Conservation (phyloP, 345 rosid genomes). For the Pistacia vera region DNA sequence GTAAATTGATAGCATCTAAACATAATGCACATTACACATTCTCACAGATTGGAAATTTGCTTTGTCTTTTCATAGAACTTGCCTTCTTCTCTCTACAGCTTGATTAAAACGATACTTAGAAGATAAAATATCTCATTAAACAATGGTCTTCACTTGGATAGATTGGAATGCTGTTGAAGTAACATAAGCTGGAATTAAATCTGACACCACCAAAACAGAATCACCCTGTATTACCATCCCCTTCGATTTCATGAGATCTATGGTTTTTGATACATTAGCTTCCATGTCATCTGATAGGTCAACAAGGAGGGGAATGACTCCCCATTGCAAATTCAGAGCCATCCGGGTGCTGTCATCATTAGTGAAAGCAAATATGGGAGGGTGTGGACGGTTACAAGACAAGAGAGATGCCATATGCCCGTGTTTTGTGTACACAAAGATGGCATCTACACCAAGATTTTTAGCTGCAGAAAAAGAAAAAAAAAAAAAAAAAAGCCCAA, state of each 20-base stretch:
- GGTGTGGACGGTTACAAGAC: slow-evolving; percentile 72
- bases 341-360: slow-evolving; percentile 40
- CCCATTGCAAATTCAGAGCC: slow-evolving; percentile 78
- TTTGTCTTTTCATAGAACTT: not conserved
- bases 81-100: not conserved
- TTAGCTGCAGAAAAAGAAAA: slow-evolving; percentile 43
- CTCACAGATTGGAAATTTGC: not conserved
- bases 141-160: slow-evolving; percentile 58
- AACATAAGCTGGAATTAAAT: slow-evolving; percentile 40
- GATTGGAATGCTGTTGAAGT: slow-evolving; percentile 47
- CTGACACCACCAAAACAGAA: slow-evolving; percentile 58
- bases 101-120: not conserved
- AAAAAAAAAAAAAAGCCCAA: not conserved
- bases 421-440: slow-evolving; percentile 67
- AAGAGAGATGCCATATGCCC: slow-evolving; percentile 75
- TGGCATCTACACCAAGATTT: slow-evolving; percentile 64
- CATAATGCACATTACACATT: too few species aligned
- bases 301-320: slow-evolving; percentile 52
- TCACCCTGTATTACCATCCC: slow-evolving; percentile 55
- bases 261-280: slow-evolving; percentile 43
- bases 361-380: slow-evolving; percentile 73
- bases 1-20: too few species aligned
- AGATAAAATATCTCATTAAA: slow-evolving; percentile 13
- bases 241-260: slow-evolving; percentile 44
- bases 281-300: slow-evolving; percentile 62